phyloP scores from a whole-genome alignment of 805 yeast species.

The Metschnikowia similis region DNA sequence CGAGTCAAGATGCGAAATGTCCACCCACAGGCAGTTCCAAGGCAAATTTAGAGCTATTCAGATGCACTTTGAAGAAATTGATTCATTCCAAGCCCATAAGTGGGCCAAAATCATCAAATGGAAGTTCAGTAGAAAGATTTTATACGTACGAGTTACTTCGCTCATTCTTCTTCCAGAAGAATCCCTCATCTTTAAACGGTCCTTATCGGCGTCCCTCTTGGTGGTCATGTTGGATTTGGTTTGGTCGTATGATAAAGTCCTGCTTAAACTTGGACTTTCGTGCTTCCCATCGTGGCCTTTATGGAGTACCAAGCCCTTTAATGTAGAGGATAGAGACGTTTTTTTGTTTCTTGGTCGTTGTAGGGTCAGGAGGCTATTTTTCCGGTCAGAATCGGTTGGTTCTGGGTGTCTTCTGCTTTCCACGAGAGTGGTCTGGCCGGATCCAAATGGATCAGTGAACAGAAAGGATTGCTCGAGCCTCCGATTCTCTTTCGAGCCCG shows the following conservation, averaged over 20 bases:
- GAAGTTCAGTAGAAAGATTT: slow-evolving; percentile 6
- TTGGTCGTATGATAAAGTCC: slow-evolving; percentile 31
- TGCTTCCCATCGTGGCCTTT: slow-evolving; percentile 1
- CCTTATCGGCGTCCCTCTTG: slow-evolving; percentile 22
- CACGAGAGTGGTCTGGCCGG: slow-evolving; percentile 13
- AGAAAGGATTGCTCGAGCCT: not conserved
- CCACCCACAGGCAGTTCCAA: not conserved
- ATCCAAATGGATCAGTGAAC: slow-evolving; percentile 13
- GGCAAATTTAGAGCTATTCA: not conserved
- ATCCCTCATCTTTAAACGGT: slow-evolving; percentile 13
- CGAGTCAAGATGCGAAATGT: not conserved
- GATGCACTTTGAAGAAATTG: no score
- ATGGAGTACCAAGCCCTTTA: slow-evolving; percentile 9
- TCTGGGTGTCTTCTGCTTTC: slow-evolving; percentile 3
- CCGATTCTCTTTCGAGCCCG: not conserved
- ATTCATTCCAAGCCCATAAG: not conserved
- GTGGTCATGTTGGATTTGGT: slow-evolving; percentile 34
- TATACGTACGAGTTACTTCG: slow-evolving; percentile 34
- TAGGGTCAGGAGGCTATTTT: slow-evolving; percentile 1
- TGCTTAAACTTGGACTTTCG: slow-evolving; percentile 4
- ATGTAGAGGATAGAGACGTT: slow-evolving; percentile 7
- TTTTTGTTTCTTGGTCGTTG: not conserved
- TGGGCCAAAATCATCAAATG: not conserved
- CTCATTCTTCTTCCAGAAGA: slow-evolving; percentile 20
- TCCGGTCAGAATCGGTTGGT: not conserved